Percentiles rank a stretch among this genome's conserved stretches.
These are phyloP conservation scores for Friedmanniomyces simplex DNA, from an alignment of 495 filamentous ascomycete genomes.

Conservation along the genomic window DNA sequence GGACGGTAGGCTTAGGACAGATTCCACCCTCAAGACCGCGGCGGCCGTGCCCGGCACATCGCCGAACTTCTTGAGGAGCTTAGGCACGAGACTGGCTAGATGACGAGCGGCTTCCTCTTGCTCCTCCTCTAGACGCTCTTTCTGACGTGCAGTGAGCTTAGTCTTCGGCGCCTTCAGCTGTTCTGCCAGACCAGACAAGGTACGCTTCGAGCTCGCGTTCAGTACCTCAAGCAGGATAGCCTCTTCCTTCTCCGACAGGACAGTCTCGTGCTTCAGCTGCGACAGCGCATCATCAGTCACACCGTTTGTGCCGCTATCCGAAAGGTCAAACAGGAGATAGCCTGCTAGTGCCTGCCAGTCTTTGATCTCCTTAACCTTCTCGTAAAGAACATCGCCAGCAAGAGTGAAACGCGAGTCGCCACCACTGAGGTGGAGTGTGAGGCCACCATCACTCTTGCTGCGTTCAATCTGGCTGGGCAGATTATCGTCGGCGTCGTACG, in stretches of 20 bases:
- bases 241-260: conserved; percentile 68
- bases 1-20: conserved; percentile 73
- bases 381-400: conserved; percentile 74
- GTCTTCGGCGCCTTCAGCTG: conserved; percentile 23
- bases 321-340: conserved; percentile 88
- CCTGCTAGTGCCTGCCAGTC: conserved; percentile 84
- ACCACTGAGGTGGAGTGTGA: conserved; percentile 43
- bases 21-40: conserved; percentile 75
- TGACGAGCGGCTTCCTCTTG: conserved; percentile 64
- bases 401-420: conserved; percentile 73
- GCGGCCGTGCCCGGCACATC: conserved; percentile 77
- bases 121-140: conserved; percentile 50
- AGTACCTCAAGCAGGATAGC: conserved; percentile 77
- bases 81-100: conserved; percentile 69
- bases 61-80: conserved; percentile 82
- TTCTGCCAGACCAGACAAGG: conserved; percentile 45
- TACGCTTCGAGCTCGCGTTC: conserved; percentile 61
- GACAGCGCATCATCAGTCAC: conserved; percentile 45
- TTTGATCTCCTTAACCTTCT: conserved; percentile 63
- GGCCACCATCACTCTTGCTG: conserved; percentile 23
- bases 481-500: conserved; percentile 53
- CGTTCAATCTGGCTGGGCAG: conserved; percentile 26
- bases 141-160: conserved; percentile 41
- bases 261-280: conserved; percentile 54
- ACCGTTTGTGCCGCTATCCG: conserved; percentile 42